A percentile compares a stretch with the other conserved stretches of the same genome.
phyloP scores from a whole-genome alignment of 192 early-diverging fungal species.

The Rhizophlyctis rosea region DNA sequence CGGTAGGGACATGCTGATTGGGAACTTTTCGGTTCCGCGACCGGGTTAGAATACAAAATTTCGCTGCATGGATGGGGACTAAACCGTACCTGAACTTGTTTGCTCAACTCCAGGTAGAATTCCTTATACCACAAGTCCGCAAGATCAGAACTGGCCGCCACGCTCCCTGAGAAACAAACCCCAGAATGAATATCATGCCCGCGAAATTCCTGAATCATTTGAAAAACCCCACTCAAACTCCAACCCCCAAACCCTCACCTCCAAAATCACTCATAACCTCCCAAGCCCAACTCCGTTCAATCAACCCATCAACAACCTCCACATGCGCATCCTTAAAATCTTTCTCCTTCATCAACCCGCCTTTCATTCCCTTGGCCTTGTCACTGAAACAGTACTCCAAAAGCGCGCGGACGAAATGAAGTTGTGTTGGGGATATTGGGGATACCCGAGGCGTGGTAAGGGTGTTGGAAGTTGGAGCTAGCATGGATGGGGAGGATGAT shows the following conservation, averaged over 20 bases:
- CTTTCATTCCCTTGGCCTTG: constrained; percentile 47
- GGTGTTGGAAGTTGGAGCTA: neutral
- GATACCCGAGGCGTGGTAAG: neutral
- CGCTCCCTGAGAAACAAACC: constrained; percentile 16
- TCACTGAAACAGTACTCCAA: constrained; percentile 40
- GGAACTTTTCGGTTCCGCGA: constrained; percentile 35
- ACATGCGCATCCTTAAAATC: constrained; percentile 51
- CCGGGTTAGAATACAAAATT: neutral
- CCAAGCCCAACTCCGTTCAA: constrained; percentile 21
- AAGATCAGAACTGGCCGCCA: constrained; percentile 28
- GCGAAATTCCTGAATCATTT: neutral
- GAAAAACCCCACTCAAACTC: neutral
- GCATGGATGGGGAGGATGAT: neutral
- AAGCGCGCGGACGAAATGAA: constrained; percentile 31
- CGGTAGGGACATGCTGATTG: constrained; percentile 52
- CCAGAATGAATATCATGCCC: neutral
- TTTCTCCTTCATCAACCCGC: constrained; percentile 49
- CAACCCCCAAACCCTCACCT: constrained; percentile 11
- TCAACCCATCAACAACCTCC: constrained; percentile 35
- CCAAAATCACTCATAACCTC: constrained; percentile 37
- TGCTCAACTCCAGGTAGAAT: constrained; percentile 52
- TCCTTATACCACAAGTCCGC: constrained; percentile 57
- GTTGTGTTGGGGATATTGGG: constrained; percentile 26
- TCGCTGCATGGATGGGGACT: neutral
- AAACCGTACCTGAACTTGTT: constrained; percentile 42